Evolutionary conservation across 164 flowering plant species (phyloP).

Genomic region (grape (Vitis vinifera)): ASM3070453v1 NC_081818.1:4733501-4734000

Average conservation of each 20-base stretch:
- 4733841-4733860: conserved; percentile 35
- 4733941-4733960: not conserved
- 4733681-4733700: too few relatives aligned
- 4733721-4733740: conserved; percentile 77
- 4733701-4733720: conserved; percentile 53
- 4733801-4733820: not conserved
- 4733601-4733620: too few relatives aligned
- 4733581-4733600: too few relatives aligned
- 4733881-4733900: conserved; percentile 55
- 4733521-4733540: conserved; percentile 39
- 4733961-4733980: not conserved
- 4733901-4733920: conserved; percentile 65
- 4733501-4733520: conserved; percentile 65
- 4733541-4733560: too few relatives aligned
- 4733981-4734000: not conserved
- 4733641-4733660: too few relatives aligned
- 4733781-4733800: not conserved
- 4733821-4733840: conserved; percentile 54
- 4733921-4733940: conserved; percentile 52
- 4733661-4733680: too few relatives aligned
- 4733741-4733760: conserved; percentile 13
- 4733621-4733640: too few relatives aligned
- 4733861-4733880: conserved; percentile 51
- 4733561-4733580: too few relatives aligned
- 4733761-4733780: not conserved